Base-by-base conservation (phyloP, 2,329 filamentous ascomycete species). In the Calycina marina region DNA sequence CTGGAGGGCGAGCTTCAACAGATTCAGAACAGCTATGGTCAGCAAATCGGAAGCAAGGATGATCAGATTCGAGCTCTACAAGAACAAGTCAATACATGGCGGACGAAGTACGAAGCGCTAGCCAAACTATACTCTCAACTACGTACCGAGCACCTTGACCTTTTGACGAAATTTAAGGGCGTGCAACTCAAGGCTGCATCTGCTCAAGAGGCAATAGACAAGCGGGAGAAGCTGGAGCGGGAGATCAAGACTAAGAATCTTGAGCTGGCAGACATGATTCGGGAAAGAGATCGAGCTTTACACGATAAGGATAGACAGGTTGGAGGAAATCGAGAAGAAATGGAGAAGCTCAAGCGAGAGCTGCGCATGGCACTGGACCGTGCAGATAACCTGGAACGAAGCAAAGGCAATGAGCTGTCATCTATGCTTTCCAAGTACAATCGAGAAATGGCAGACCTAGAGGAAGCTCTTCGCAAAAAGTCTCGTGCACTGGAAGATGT, bases 171-270 rank as follows among this genome's bases (percentile, higher is more conserved):
- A 53, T 96, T 93, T 61, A 98, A 98, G 67, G 68, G 77, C 5
- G 82, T 94, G 22, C 92, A 96, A 56, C 68, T 96, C 41, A 98
- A 96, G 65, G 90, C 90, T 2, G 85, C 88, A 11, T 96, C 86
- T 4, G 90, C 90, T 0, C 88, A 96, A 53, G 90, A 98, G 60
- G 90, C 90, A 2, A 93, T 96, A 41, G 90, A 96, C 36, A 77
- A 72, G 46, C 77, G 88, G 6, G 90, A 98, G 61, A 93, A 92
- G 63, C 68, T 98, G 32, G 85, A 96, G 61, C 79, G 88, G 18
- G 90, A 98, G 60, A 80, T 98, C 55, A 98, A 98, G 70, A 94
- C 88, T 17, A 98, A 98, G 71, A 98, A 98, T 53, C 64, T 98
- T n/a, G 90, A 98, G 56, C 61, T 98, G 40, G 90, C 90, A 18